Evolutionary conservation across 2,329 filamentous ascomycete genomes (phyloP).

Genomic region (Dactylellina sp.): DNA sequence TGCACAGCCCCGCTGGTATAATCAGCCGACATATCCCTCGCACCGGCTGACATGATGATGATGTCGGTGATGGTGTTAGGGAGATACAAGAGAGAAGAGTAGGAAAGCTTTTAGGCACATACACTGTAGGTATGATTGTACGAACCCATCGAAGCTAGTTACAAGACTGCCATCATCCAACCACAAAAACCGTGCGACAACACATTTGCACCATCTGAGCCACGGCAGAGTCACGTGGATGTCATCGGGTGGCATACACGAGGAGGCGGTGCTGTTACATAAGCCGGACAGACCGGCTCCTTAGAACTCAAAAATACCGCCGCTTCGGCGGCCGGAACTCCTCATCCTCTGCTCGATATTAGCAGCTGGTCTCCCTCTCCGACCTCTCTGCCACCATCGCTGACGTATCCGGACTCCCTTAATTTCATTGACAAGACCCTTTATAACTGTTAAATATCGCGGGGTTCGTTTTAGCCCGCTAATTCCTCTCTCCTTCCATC

Average conservation of each 20-base stretch:
- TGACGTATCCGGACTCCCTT: slow-evolving; percentile 37
- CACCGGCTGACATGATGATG: not conserved
- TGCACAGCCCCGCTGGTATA: slow-evolving; percentile 22
- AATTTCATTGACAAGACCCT: slow-evolving; percentile 1
- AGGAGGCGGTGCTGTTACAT: slow-evolving; percentile 15
- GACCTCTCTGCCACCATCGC: slow-evolving; percentile 50
- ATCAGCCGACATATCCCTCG: slow-evolving; percentile 14
- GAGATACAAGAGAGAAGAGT: too few relatives aligned
- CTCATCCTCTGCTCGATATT: slow-evolving; percentile 40
- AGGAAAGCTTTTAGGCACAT: too few relatives aligned
- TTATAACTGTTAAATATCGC: slow-evolving; percentile 9
- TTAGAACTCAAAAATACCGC: too few relatives aligned
- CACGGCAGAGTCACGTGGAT: slow-evolving; percentile 11
- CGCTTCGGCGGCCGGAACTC: slow-evolving; percentile 46
- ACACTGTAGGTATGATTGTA: too few relatives aligned
- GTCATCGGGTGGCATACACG: slow-evolving; percentile 10
- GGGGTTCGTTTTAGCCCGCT: not conserved
- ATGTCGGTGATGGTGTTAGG: slow-evolving; percentile 1
- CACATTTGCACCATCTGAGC: too few relatives aligned
- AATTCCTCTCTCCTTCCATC: slow-evolving; percentile 2
- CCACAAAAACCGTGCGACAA: too few relatives aligned
- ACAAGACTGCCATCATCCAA: too few relatives aligned
- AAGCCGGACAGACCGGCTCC: not conserved
- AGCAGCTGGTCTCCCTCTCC: slow-evolving; percentile 18
- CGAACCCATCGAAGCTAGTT: too few relatives aligned